Evolutionary conservation across 768 basidiomycete genomes (phyloP).

Genomic region (Kwoniella dendrophila): DNA sequence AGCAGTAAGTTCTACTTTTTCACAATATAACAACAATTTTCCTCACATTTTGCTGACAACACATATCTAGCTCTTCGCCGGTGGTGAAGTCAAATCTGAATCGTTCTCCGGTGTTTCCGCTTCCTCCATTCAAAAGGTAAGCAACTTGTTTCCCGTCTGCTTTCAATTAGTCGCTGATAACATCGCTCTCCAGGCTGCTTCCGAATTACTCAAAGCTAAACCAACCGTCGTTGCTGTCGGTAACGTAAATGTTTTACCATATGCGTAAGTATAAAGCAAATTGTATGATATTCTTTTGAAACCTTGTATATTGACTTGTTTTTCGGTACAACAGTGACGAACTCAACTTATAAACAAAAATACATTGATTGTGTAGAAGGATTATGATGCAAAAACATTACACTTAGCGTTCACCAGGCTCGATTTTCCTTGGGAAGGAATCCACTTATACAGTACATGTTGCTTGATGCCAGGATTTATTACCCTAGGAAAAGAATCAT

Average conservation of each 20-base stretch:
- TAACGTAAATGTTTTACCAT: constrained; percentile 73
- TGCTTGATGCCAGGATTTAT: neutral
- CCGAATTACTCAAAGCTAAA: constrained; percentile 70
- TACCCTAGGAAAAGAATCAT: neutral
- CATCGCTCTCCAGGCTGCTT: constrained; percentile 57
- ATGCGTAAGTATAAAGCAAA: constrained; percentile 58
- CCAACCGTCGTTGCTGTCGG: constrained; percentile 88
- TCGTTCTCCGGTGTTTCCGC: constrained; percentile 60
- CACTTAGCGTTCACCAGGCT: neutral
- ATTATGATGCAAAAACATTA: constrained; percentile 14
- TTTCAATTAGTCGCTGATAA: too few relatives aligned
- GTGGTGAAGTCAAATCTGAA: constrained; percentile 59
- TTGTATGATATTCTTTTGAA: neutral
- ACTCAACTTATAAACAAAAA: constrained; percentile 40
- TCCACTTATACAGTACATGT: neutral
- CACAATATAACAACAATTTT: neutral
- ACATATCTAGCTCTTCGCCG: constrained; percentile 64
- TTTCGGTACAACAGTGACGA: constrained; percentile 40
- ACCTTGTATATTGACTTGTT: neutral
- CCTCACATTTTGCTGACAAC: neutral
- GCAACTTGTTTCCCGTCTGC: too few relatives aligned
- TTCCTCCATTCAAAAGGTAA: constrained; percentile 71
- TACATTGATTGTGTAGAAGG: constrained; percentile 15
- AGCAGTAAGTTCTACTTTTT: constrained; percentile 60
- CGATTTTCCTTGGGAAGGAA: neutral